Conservation (phyloP, 345 rosid genomes). For the Eucalyptus fibrosa region DNA sequence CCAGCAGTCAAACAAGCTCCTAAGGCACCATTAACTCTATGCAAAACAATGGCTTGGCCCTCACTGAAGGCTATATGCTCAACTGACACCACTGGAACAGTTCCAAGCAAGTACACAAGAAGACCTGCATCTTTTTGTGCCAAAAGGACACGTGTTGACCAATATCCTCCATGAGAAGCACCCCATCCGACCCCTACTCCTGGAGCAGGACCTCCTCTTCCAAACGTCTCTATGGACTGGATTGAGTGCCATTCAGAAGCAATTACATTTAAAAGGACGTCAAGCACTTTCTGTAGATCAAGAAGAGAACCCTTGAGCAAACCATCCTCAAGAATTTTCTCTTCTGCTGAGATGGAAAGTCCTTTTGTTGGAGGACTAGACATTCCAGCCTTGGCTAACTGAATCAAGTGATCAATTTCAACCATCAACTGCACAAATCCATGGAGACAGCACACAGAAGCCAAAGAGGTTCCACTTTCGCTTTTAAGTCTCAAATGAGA, state of each 20-base stretch:
- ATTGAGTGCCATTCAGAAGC: conserved; percentile 42
- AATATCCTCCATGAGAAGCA: conserved; percentile 80
- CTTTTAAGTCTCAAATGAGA: conserved; percentile 39
- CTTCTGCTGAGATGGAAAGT: conserved; percentile 34
- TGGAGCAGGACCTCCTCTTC: conserved; percentile 92
- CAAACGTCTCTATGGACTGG: conserved; percentile 60
- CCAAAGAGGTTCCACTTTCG: conserved; percentile 42
- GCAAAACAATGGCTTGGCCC: conserved; percentile 15
- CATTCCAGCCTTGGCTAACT: conserved; percentile 28
- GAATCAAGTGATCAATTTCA: conserved; percentile 46
- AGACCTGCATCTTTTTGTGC: conserved; percentile 61
- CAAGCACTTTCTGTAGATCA: conserved; percentile 32
- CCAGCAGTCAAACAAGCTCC: conserved; percentile 53
- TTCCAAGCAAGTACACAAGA: conserved; percentile 36
- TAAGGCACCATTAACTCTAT: conserved; percentile 37
- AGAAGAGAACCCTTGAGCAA: conserved; percentile 33
- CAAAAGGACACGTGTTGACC: conserved; percentile 54
- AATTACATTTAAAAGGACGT: conserved; percentile 29
- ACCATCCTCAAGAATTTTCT: conserved; percentile 48
- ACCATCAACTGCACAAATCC: conserved; percentile 32
- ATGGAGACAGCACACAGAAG: conserved; percentile 62
- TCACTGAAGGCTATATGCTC: conserved; percentile 6
- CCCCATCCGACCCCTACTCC: conserved; percentile 96
- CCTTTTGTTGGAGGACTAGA: conserved; percentile 8
- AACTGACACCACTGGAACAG: conserved; percentile 13